Conservation (phyloP, 1,284 basidiomycete species). For the Porogramme epimiltina region DNA sequence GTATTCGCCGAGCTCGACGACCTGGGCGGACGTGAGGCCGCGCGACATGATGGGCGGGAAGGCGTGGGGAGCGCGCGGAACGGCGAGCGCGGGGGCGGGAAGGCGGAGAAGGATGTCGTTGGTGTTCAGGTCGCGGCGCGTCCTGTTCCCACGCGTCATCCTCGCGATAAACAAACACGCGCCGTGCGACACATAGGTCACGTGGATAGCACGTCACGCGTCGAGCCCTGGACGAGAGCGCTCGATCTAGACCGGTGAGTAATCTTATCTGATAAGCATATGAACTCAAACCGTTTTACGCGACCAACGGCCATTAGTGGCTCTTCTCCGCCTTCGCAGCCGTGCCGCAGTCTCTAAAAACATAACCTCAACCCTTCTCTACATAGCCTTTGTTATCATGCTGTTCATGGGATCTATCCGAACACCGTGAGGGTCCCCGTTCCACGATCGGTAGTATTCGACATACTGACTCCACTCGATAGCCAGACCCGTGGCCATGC, state of each 20-base stretch:
- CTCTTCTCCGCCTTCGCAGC: too few relatives aligned
- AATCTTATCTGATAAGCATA: constrained; percentile 3
- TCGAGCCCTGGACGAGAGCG: not conserved
- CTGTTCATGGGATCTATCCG: too few relatives aligned
- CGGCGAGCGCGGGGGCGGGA: constrained; percentile 21
- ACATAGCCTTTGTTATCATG: too few relatives aligned
- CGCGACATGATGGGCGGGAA: constrained; percentile 57
- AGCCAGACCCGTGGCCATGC: too few relatives aligned
- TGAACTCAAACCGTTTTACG: too few relatives aligned
- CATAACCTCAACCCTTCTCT: too few relatives aligned
- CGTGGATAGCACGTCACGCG: constrained; percentile 7
- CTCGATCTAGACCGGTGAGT: too few relatives aligned
- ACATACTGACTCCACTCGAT: too few relatives aligned
- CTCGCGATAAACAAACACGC: constrained; percentile 24
- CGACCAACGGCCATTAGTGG: too few relatives aligned
- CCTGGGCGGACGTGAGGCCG: constrained; percentile 62
- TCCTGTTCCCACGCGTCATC: constrained; percentile 25
- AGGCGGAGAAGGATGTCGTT: constrained; percentile 20
- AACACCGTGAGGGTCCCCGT: too few relatives aligned
- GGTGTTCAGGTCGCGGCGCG: constrained; percentile 26
- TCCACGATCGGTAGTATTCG: too few relatives aligned
- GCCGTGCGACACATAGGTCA: constrained; percentile 2
- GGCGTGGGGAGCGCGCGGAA: constrained; percentile 25
- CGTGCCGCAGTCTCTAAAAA: too few relatives aligned
- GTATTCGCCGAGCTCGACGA: constrained; percentile 77